These are phyloP conservation scores for Phytophthora cactorum DNA, from an alignment of 352 stramenopile species.

Conservation along the genomic window DNA sequence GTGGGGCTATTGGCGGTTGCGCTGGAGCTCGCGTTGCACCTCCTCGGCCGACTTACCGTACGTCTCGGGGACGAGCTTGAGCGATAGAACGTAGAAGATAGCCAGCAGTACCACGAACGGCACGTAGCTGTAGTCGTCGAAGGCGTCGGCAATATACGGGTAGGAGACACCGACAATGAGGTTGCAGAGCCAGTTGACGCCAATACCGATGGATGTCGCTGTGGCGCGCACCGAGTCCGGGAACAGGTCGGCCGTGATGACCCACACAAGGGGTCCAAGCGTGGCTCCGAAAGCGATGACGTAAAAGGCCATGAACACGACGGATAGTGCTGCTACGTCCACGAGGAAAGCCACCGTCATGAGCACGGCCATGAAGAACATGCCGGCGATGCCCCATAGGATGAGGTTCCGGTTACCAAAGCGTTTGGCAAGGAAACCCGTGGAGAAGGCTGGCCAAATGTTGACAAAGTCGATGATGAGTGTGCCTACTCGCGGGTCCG, in stretches of 20 bases:
- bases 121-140: slow-evolving; percentile 46
- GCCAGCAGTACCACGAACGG: slow-evolving; percentile 46
- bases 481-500: slow-evolving; percentile 26
- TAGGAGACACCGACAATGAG: slow-evolving; percentile 52
- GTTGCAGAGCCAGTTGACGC: slow-evolving; percentile 50
- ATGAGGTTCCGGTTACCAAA: slow-evolving; percentile 67
- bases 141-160: slow-evolving; percentile 41
- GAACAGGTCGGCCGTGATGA: slow-evolving; percentile 30
- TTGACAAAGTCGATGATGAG: slow-evolving; percentile 35
- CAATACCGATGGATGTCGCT: slow-evolving; percentile 48
- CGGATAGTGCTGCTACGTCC: slow-evolving; percentile 40
- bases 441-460: slow-evolving; percentile 36
- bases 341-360: slow-evolving; percentile 57
- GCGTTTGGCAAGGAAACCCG: slow-evolving; percentile 39
- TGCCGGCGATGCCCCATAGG: slow-evolving; percentile 46
- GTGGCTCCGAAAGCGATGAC: slow-evolving; percentile 50
- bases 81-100: slow-evolving; percentile 49
- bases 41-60: too few species aligned
- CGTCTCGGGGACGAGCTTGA: slow-evolving; percentile 40
- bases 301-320: slow-evolving; percentile 59
- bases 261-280: slow-evolving; percentile 54
- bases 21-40: too few species aligned
- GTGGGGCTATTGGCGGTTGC: too few species aligned
- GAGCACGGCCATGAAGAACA: slow-evolving; percentile 54
- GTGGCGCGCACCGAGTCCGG: slow-evolving; percentile 38